Conservation (phyloP, 352 stramenopile genomes). For the Pythium insidiosum region DNA sequence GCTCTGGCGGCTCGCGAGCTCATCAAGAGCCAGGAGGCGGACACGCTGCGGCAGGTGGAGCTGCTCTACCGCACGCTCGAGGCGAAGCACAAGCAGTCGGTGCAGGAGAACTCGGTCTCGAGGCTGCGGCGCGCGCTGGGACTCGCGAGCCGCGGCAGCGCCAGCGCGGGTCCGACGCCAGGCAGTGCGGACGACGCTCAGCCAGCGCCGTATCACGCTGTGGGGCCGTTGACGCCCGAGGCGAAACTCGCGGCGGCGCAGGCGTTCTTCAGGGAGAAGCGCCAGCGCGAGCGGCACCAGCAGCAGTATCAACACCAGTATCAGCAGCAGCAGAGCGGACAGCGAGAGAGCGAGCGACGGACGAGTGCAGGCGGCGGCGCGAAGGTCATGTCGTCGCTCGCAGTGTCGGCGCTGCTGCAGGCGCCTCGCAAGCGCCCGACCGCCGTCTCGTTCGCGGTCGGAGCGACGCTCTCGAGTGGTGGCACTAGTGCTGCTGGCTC, state of each 20-base stretch:
- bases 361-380: too few relatives aligned
- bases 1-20: constrained; percentile 5
- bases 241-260: constrained; percentile 23
- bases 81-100: constrained; percentile 9
- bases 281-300: constrained; percentile 25
- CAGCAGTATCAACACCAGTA: constrained; percentile 16
- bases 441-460: too few relatives aligned
- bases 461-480: too few relatives aligned
- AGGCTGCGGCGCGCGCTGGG: constrained; percentile 1
- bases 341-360: too few relatives aligned
- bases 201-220: too few relatives aligned
- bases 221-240: neutral
- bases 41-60: constrained; percentile 43
- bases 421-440: too few relatives aligned
- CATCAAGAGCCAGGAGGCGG: constrained; percentile 36
- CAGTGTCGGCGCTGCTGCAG: too few relatives aligned
- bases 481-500: too few relatives aligned
- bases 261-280: constrained; percentile 39
- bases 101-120: constrained; percentile 3
- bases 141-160: neutral
- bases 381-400: too few relatives aligned
- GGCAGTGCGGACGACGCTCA: neutral
- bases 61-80: constrained; percentile 26
- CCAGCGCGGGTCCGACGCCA: neutral
- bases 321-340: too few relatives aligned